Percentiles rank a stretch among this genome's conserved stretches.
Conservation (phyloP, 164 flowering plant species). For the Platanus orientalis region DNA sequence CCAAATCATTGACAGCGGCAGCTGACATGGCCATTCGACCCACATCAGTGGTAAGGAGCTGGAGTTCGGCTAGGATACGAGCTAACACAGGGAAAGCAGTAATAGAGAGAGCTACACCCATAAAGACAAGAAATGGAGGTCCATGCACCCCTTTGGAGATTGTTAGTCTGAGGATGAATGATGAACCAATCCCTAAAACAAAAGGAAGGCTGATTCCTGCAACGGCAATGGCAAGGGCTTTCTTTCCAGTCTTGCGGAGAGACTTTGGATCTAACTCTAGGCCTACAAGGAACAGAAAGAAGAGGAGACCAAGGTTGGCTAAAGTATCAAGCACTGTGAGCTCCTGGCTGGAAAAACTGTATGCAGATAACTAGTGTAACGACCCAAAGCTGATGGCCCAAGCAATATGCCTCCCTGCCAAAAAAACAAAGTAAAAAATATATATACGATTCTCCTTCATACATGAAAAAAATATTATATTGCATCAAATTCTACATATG, state of each 20-base stretch:
- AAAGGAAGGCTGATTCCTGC: slow-evolving; percentile 74
- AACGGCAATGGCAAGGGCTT: slow-evolving; percentile 51
- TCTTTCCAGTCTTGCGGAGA: slow-evolving; percentile 52
- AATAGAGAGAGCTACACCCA: slow-evolving; percentile 84
- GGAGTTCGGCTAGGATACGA: slow-evolving; percentile 76
- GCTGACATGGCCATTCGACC: slow-evolving; percentile 86
- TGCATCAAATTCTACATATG: too few relatives aligned
- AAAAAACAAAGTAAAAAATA: neutral
- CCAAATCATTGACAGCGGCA: slow-evolving; percentile 81
- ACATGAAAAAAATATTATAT: too few relatives aligned
- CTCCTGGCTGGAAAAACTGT: slow-evolving; percentile 54
- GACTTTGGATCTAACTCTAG: slow-evolving; percentile 60
- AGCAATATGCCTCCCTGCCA: slow-evolving; percentile 72
- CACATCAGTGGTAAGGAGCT: slow-evolving; percentile 76
- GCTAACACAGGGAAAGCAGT: slow-evolving; percentile 87
- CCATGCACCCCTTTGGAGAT: slow-evolving; percentile 46
- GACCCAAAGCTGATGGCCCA: slow-evolving; percentile 80
- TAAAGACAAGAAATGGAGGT: slow-evolving; percentile 59
- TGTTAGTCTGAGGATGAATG: slow-evolving; percentile 47
- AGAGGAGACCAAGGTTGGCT: slow-evolving; percentile 79
- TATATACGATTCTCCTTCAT: too few relatives aligned
- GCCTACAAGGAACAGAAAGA: slow-evolving; percentile 71
- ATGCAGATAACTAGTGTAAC: slow-evolving; percentile 37
- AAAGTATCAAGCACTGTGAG: slow-evolving; percentile 67
- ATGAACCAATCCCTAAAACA: slow-evolving; percentile 56